These are phyloP conservation scores for Hirsutella rhossiliensis DNA, from an alignment of 2,329 filamentous ascomycete species.

Conservation along the genomic window DNA sequence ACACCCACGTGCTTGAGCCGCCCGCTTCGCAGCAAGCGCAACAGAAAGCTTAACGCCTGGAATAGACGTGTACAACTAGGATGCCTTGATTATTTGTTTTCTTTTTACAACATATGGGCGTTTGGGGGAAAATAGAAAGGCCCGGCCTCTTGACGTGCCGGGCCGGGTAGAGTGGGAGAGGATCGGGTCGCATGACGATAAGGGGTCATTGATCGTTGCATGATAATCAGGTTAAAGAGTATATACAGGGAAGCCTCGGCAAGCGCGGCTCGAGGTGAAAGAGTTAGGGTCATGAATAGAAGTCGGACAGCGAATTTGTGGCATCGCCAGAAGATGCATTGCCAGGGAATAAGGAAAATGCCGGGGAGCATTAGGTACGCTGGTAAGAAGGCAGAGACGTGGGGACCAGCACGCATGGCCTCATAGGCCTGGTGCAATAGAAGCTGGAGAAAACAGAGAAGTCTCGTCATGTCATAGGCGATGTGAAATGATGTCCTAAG, in stretches of 20 bases:
- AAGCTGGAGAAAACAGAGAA: too few species aligned
- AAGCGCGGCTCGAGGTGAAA: neutral
- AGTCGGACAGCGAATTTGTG: neutral
- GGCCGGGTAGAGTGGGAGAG: neutral
- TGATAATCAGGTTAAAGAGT: neutral
- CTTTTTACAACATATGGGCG: neutral
- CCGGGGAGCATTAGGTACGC: too few species aligned
- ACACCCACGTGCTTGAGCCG: slow-evolving; percentile 77
- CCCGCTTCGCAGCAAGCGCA: slow-evolving; percentile 31
- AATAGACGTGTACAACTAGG: neutral
- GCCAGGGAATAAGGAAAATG: too few species aligned
- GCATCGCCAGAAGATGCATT: too few species aligned
- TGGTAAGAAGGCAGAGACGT: too few species aligned
- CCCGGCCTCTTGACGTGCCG: neutral
- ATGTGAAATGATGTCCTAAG: too few species aligned
- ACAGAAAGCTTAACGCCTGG: neutral
- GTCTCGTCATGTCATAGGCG: too few species aligned
- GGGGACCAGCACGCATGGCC: too few species aligned
- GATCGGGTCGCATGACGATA: neutral
- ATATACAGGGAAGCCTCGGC: neutral
- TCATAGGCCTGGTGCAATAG: too few species aligned
- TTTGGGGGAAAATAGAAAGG: neutral
- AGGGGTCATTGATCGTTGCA: neutral
- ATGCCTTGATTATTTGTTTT: neutral
- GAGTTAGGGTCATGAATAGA: neutral